Evolutionary conservation across 495 filamentous ascomycete species (phyloP), one percentile per base, ranked within the genome.

Genomic region (Hypoxylon fragiforme): DNA sequence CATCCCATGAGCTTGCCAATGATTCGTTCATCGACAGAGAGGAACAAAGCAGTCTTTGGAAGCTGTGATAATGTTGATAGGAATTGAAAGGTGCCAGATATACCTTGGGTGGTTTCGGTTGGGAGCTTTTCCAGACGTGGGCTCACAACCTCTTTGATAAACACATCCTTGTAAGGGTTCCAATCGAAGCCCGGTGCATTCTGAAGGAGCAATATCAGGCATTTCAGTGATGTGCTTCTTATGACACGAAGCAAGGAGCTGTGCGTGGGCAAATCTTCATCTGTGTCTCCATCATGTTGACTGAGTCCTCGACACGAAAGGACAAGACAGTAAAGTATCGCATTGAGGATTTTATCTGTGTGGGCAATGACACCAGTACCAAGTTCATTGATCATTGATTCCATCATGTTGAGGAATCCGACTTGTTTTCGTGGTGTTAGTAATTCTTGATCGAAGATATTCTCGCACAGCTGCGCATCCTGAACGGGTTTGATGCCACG

Each of bases 351-450:
- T 8, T 77, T 73, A 28, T 77, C 68, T 20, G 85, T 75, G 53
- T 85, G 90, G 1, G 82, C 75, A 3, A 69, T 50, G 47, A 95
- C 79, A 15, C 81, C 83, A 12, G 75, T 82, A 35, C 90, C 89
- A 18, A 97, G 78, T 22, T 91, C 88, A 18, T 85, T 85, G 54
- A 96, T 83, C 64, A 97, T 81, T n/a, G 90, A 85, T 44, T 91
- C 85, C 35, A 94, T 76, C 89, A 97, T 92, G 64, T 91, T 91
- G 34, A 96, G 67, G 56, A 96, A 75, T 68, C 94, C 94, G 44
- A 91, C 74, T 63, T 96, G 92, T 71, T 91, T 92, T 54, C 91
- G 81, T 12, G 77, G 72, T 16, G 78, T 82, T 2, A 89, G 63
- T 1, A 83, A 40, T 37, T 86, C 82, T 11, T 70, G 63, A 1